phyloP scores from a whole-genome alignment of 768 basidiomycete genomes.

The Cystobasidium tubakii region DNA sequence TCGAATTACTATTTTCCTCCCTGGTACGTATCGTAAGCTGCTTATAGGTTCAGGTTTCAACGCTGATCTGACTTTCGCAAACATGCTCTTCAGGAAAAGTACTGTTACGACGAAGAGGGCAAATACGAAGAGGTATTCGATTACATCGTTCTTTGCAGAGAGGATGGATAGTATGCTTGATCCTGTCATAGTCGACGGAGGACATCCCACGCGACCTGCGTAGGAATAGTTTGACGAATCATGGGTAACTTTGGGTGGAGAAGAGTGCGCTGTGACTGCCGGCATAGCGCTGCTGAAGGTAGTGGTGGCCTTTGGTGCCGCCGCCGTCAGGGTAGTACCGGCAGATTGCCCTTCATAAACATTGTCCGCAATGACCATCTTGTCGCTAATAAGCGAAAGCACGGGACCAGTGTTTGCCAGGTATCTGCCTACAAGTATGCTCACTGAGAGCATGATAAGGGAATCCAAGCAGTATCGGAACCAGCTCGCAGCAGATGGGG shows the following conservation, averaged over 20 bases:
- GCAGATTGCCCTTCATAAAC: no score
- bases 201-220: no score
- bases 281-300: no score
- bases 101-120: neutral
- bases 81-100: neutral
- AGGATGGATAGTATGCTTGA: neutral
- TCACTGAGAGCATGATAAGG: neutral
- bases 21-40: conserved; percentile 1
- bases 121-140: neutral
- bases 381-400: neutral
- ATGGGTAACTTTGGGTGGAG: no score
- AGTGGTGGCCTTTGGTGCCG: no score
- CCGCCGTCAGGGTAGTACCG: no score
- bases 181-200: no score
- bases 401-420: neutral
- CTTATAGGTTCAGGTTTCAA: neutral
- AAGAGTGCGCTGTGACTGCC: no score
- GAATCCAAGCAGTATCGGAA: neutral
- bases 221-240: no score
- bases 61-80: neutral
- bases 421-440: neutral
- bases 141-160: neutral
- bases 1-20: neutral
- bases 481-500: neutral
- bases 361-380: neutral